Evolutionary conservation across 1,284 basidiomycete genomes (phyloP).

Genomic region (Austroboletus olivaceoglutinosus): DNA sequence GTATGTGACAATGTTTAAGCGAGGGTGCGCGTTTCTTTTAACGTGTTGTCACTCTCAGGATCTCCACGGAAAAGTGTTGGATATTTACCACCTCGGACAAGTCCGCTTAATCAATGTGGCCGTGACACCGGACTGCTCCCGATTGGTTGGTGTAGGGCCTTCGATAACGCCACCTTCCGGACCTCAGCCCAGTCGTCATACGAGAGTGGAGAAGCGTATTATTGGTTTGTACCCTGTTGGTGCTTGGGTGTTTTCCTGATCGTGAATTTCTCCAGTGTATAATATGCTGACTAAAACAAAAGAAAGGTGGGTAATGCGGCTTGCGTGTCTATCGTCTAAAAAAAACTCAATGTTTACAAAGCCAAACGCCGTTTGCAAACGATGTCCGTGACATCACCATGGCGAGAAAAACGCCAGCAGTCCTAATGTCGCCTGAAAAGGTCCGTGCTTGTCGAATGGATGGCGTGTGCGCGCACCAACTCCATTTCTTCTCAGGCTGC

Average conservation of each 20-base stretch:
- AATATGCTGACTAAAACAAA: constrained; percentile 61
- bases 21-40: constrained; percentile 8
- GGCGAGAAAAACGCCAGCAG: constrained; percentile 57
- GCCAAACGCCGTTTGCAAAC: constrained; percentile 75
- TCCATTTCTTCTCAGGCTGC: constrained; percentile 49
- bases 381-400: constrained; percentile 74
- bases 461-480: constrained; percentile 1
- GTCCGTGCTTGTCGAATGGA: constrained; percentile 32
- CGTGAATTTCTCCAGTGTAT: constrained; percentile 49
- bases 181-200: constrained; percentile 69
- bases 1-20: constrained; percentile 29
- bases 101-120: constrained; percentile 73
- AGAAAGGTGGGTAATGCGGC: constrained; percentile 54
- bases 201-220: constrained; percentile 69
- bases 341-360: constrained; percentile 28
- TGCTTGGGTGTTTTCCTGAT: not conserved
- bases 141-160: constrained; percentile 71
- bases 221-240: constrained; percentile 48
- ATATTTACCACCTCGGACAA: constrained; percentile 59
- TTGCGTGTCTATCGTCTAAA: not conserved
- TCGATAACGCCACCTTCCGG: constrained; percentile 59
- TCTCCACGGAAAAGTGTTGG: constrained; percentile 56
- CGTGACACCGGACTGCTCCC: constrained; percentile 62
- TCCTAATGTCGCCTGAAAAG: constrained; percentile 59
- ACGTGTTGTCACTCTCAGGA: constrained; percentile 39